Evolutionary conservation across 257 asterid genomes (phyloP), one percentile per base, ranked within the genome.

Genomic region (Solanum appendiculatum): DNA sequence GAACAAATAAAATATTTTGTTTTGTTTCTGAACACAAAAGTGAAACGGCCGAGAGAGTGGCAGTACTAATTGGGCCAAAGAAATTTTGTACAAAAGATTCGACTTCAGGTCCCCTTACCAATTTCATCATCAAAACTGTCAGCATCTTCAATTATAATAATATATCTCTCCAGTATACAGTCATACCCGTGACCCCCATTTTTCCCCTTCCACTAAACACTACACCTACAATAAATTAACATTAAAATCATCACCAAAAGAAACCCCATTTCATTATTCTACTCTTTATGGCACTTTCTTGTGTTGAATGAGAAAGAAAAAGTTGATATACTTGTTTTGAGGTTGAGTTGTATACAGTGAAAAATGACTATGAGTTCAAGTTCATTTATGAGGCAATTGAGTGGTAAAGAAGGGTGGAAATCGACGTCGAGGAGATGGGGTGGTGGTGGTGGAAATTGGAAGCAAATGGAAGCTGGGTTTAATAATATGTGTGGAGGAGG

Each of bases 361-460:
- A 70, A 70, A 82, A 70, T 42, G 44, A 56, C 85, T 60, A 95
- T 94, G 97, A 93, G 93, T 91, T 90, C 98, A 25, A 93, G 88
- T 87, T 91, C 98, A 80, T 92, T 95, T 73, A 75, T 94, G 86
- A 89, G 98, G 89, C 99, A 96, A 93, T 88, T 96, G 16, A 96
- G 98, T 89, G 91, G 88, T 74, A 95, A 91, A 85, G 95, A 96
- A 86, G 95, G 93, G 3, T 92, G 94, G 91, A 91, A 92, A 91
- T 89, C 98, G n/a, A 88, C 90, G 16, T 94, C 97, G 23, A 93
- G 51, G 91, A 91, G 96, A 84, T 94, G 98, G 96, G 95, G 91
- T 64, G 84, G 90, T 75, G 85, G 42, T 21, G 63, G 44, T 80
- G 91, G 86, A 83, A 70, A 87, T 14, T 86, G 87, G 91, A 90